A percentile compares a stretch with the other conserved stretches of the same genome.
phyloP scores from a whole-genome alignment of 1,284 basidiomycete species.

The Pterulicium gracile region DNA sequence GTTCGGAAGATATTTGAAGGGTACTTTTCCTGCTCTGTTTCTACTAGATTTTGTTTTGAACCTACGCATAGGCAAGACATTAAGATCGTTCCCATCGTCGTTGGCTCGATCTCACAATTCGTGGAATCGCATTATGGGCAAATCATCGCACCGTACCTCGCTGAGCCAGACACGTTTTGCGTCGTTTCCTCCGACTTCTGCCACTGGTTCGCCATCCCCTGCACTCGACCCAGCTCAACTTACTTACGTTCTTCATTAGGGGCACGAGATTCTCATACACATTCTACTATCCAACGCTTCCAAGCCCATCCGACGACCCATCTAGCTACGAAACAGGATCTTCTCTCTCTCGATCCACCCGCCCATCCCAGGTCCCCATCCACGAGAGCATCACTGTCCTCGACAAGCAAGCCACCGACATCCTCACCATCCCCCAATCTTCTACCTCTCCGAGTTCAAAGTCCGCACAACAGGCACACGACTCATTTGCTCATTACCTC shows the following conservation, averaged over 20 bases:
- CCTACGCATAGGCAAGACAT: constrained; percentile 61
- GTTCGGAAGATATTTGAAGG: constrained; percentile 79
- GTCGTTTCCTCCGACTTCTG: constrained; percentile 97
- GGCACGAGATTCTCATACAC: constrained; percentile 87
- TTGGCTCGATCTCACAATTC: constrained; percentile 67
- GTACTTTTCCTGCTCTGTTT: constrained; percentile 32
- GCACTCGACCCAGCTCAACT: constrained; percentile 1
- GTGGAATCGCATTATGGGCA: constrained; percentile 56
- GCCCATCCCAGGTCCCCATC: constrained; percentile 42
- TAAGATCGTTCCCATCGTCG: constrained; percentile 81
- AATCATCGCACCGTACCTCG: constrained; percentile 73
- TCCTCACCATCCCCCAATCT: constrained; percentile 39
- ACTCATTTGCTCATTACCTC: constrained; percentile 68
- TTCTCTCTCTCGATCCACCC: constrained; percentile 37
- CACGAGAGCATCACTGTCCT: constrained; percentile 64
- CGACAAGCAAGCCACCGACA: constrained; percentile 72
- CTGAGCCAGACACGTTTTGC: constrained; percentile 71
- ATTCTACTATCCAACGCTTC: constrained; percentile 64
- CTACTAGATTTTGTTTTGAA: background rate
- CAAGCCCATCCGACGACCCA: constrained; percentile 22
- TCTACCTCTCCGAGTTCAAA: background rate
- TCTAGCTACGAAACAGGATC: constrained; percentile 30
- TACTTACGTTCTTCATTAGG: constrained; percentile 34
- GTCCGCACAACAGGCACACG: constrained; percentile 37
- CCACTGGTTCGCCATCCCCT: constrained; percentile 63